Conservation (phyloP, 2,329 filamentous ascomycete species). For the Aspergillus phoenicis region DNA sequence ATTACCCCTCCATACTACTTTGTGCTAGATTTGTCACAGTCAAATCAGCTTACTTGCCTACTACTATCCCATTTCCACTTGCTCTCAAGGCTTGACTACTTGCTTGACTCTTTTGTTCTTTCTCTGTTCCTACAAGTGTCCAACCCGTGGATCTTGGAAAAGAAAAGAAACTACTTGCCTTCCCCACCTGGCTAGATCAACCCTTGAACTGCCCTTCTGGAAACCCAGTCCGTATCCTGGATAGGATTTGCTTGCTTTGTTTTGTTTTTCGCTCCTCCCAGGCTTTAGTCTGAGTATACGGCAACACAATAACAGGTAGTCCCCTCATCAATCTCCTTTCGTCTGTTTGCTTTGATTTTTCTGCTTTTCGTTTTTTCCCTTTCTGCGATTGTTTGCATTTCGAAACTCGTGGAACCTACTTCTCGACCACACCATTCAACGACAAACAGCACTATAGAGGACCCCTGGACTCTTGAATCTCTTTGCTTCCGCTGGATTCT, state of each 20-base stretch:
- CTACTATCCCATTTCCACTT: conserved; percentile 9
- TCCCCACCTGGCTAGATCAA: conserved; percentile 26
- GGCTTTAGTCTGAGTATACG: conserved; percentile 27
- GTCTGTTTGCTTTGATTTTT: conserved; percentile 24
- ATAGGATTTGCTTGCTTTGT: conserved; percentile 37
- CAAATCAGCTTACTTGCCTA: conserved; percentile 18
- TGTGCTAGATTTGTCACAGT: conserved; percentile 27
- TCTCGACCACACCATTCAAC: conserved; percentile 6
- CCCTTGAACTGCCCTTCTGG: conserved; percentile 26
- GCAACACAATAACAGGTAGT: conserved; percentile 46
- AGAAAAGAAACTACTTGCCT: conserved; percentile 6
- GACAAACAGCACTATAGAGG: conserved; percentile 4
- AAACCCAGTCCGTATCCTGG: conserved; percentile 33
- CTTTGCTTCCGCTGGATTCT: conserved; percentile 18
- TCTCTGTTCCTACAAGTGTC: conserved; percentile 18
- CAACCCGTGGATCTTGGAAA: conserved; percentile 25
- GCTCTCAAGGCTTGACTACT: conserved; percentile 2
- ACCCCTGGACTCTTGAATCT: conserved; percentile 13
- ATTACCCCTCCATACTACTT: conserved; percentile 15
- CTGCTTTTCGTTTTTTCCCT: conserved; percentile 19
- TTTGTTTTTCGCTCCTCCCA: conserved; percentile 32
- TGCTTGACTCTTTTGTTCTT: conserved; percentile 13
- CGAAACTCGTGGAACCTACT: conserved; percentile 13
- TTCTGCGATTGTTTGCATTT: conserved; percentile 15
- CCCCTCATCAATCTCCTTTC: conserved; percentile 37